phyloP scores from a whole-genome alignment of 2,329 filamentous ascomycete species.

The Reticulascus tulasneorum region DNA sequence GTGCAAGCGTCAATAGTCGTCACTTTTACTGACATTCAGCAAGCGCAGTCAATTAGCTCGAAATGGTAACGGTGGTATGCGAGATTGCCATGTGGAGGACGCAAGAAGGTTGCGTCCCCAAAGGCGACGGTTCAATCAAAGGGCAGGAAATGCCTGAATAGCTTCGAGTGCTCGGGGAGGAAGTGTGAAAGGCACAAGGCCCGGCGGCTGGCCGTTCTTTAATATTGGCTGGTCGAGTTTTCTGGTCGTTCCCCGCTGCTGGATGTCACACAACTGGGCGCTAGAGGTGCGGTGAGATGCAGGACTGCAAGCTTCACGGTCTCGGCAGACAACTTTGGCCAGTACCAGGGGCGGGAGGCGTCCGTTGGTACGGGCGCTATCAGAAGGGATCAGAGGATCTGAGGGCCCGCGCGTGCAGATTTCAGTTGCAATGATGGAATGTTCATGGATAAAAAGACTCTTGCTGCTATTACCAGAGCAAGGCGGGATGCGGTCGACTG shows the following conservation, averaged over 20 bases:
- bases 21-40: conserved; percentile 10
- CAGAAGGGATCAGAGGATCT: conserved; percentile 1
- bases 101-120: conserved; percentile 7
- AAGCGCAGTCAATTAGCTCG: conserved; percentile 1
- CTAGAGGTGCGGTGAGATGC: conserved; percentile 20
- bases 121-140: conserved; percentile 16
- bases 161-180: conserved; percentile 10
- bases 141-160: conserved; percentile 15
- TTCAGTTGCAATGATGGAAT: background rate
- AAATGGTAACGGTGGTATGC: conserved; percentile 9
- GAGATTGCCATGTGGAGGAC: conserved; percentile 26
- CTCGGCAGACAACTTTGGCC: conserved; percentile 9
- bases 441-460: too few species aligned
- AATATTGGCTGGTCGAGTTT: conserved; percentile 48
- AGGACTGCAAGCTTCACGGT: conserved; percentile 12
- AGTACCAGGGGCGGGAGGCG: conserved; percentile 17
- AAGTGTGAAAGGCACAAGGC: conserved; percentile 21
- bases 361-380: conserved; percentile 13
- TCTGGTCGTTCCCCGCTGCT: conserved; percentile 34
- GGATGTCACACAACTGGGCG: conserved; percentile 27
- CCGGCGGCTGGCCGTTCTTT: conserved; percentile 43
- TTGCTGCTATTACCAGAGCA: too few species aligned
- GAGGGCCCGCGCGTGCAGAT: conserved; percentile 1
- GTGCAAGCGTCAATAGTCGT: conserved; percentile 5
- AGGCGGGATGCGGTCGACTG: background rate